Base-by-base conservation (phyloP, 2,329 filamentous ascomycete genomes). In the Calonectria leucothoes region DNA sequence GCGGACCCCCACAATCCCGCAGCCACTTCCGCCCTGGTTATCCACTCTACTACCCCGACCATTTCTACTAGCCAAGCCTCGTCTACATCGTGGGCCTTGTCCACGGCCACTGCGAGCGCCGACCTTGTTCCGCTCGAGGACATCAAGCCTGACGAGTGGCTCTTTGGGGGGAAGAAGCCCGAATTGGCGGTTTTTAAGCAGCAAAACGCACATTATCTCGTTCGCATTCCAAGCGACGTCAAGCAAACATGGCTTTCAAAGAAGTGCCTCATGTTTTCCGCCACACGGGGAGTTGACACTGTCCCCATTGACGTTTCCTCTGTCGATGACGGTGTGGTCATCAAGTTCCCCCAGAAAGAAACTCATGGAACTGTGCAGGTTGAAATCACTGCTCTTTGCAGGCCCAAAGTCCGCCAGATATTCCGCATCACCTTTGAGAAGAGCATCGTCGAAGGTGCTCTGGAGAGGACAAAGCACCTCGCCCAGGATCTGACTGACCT, bases 401-500 rank as follows among this genome's bases (percentile, higher is more conserved):
- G 89, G 74, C 92, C 92, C 29, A 90, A 88, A 81, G 86, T 93
- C 75, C 90, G 90, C 78, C 91, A 93, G 83, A 89, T 88, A 0
- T 90, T 93, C 80, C 87, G 88, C 48, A 83, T 93, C 35, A 88
- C 92, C 80, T 91, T 93, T 81, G 90, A 90, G 59, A 88, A 84
- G 79, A 84, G 86, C 27, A 82, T 86, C 20, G 81, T 89, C 51
- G 84, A 83, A 15, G 85, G 87, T 48, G 86, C 85, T 17, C 75
- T 88, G 7, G 87, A 88, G 69, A 84, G 83, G 10, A 86, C 87
- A 25, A 85, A 84, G 71, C 80, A 85, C 17, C 82, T 89, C 4
- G 84, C 86, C 17, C 84, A 86, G 51, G 85, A 84, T 51, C 79
- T 89, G 10, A 84, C 83, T 11, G 83, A 84, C 20, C 76, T 85